phyloP scores from a whole-genome alignment of 352 stramenopile genomes.

The Phytophthora megakarya region DNA sequence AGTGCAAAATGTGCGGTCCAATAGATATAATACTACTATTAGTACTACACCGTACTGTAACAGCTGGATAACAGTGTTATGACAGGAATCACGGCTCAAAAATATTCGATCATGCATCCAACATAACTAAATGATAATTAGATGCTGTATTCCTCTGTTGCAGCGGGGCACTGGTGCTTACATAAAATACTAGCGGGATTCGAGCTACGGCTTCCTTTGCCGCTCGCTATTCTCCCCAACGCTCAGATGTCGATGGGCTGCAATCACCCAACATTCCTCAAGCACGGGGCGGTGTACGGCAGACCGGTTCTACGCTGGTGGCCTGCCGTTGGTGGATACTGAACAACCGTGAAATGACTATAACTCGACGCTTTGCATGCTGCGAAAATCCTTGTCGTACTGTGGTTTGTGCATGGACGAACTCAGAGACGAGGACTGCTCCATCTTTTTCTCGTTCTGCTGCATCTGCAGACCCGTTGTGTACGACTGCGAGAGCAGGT shows the following conservation, averaged over 20 bases:
- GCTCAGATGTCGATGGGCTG: slow-evolving; percentile 17
- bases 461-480: slow-evolving; percentile 53
- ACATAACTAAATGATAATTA: slow-evolving; percentile 33
- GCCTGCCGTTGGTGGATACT: slow-evolving; percentile 22
- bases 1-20: no score
- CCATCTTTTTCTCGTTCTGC: slow-evolving; percentile 49
- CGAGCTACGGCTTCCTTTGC: slow-evolving; percentile 22
- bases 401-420: slow-evolving; percentile 34
- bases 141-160: slow-evolving; percentile 35
- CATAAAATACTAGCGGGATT: slow-evolving; percentile 42
- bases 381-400: slow-evolving; percentile 35
- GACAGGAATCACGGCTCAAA: no score
- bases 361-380: slow-evolving; percentile 49
- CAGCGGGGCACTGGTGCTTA: slow-evolving; percentile 31
- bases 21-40: no score
- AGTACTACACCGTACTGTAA: no score
- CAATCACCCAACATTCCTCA: slow-evolving; percentile 9
- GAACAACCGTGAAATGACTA: slow-evolving; percentile 11
- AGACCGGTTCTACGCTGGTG: slow-evolving; percentile 12
- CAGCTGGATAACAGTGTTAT: no score
- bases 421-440: slow-evolving; percentile 26
- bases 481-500: slow-evolving; percentile 60
- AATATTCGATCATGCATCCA: neutral
- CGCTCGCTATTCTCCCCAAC: slow-evolving; percentile 36
- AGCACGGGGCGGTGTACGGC: slow-evolving; percentile 18